These are phyloP conservation scores for Schizophyllum amplum DNA, from an alignment of 1,284 basidiomycete species.

Conservation along the genomic window DNA sequence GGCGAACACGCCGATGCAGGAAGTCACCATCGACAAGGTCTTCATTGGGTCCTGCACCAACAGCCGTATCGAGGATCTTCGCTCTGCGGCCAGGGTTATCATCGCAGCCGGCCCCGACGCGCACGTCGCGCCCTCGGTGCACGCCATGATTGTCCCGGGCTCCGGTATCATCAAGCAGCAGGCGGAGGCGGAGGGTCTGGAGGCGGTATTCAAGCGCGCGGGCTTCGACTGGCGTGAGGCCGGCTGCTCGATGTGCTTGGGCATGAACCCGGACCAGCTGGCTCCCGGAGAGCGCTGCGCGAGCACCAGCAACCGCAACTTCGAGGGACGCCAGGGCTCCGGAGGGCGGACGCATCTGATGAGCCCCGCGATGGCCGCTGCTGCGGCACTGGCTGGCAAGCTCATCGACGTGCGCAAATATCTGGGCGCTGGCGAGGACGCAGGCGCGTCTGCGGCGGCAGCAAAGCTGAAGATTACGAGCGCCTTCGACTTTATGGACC, in stretches of 20 bases:
- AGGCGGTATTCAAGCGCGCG: slow-evolving; percentile 86
- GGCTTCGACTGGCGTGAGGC: slow-evolving; percentile 98
- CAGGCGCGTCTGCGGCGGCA: slow-evolving; percentile 32
- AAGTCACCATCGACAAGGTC: slow-evolving; percentile 85
- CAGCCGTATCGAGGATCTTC: slow-evolving; percentile 92
- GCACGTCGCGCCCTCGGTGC: slow-evolving; percentile 73
- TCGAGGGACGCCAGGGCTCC: slow-evolving; percentile 89
- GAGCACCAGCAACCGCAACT: slow-evolving; percentile 95
- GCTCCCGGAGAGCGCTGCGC: slow-evolving; percentile 88
- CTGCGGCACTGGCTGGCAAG: slow-evolving; percentile 85
- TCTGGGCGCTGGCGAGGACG: slow-evolving; percentile 39
- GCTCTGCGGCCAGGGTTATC: slow-evolving; percentile 82
- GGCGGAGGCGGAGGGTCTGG: slow-evolving; percentile 89
- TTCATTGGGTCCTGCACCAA: slow-evolving; percentile 98
- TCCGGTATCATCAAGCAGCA: slow-evolving; percentile 94
- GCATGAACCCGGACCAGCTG: slow-evolving; percentile 96
- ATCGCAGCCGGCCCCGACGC: slow-evolving; percentile 68
- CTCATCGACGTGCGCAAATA: slow-evolving; percentile 87
- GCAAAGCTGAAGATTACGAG: slow-evolving; percentile 61
- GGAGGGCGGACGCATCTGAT: slow-evolving; percentile 91
- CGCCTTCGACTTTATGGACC: slow-evolving; percentile 71
- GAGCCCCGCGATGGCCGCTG: slow-evolving; percentile 94
- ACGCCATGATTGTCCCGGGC: slow-evolving; percentile 94
- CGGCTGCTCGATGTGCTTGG: slow-evolving; percentile 96
- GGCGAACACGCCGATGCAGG: slow-evolving; percentile 78